Conservation (phyloP, 176 grass and related monocot species). For the Tillandsia leiboldiana region DNA sequence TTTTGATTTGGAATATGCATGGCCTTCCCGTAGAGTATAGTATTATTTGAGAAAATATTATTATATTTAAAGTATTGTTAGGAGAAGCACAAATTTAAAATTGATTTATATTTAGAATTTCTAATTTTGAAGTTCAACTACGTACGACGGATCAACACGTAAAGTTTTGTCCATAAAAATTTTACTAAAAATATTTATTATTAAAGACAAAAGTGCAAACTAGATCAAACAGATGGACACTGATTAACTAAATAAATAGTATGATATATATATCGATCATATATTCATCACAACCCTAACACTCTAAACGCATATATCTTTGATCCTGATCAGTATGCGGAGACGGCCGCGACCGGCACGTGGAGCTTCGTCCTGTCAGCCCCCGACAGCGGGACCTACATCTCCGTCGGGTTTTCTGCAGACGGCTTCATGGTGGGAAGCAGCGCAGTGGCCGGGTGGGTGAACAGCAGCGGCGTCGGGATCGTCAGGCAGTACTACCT, state of each 20-base stretch:
- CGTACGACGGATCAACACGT: too few species aligned
- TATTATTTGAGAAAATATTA: too few species aligned
- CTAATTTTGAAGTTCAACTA: background rate
- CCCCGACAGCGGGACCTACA: conserved; percentile 46
- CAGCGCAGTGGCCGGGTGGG: conserved; percentile 59
- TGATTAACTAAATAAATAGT: too few species aligned
- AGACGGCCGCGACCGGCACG: conserved; percentile 14
- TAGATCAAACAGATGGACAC: too few species aligned
- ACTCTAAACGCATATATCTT: background rate
- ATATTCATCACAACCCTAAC: background rate
- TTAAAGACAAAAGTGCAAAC: too few species aligned
- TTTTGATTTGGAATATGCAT: too few species aligned
- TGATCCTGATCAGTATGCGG: conserved; percentile 30
- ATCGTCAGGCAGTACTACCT: conserved; percentile 51
- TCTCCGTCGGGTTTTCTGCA: conserved; percentile 57
- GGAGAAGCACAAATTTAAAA: background rate
- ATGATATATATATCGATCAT: too few species aligned
- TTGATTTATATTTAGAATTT: background rate
- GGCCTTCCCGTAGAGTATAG: too few species aligned
- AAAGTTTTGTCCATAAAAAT: too few species aligned
- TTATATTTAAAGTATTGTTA: too few species aligned
- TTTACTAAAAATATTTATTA: too few species aligned
- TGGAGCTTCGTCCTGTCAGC: conserved; percentile 72
- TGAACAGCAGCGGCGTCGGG: conserved; percentile 20
- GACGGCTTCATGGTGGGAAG: conserved; percentile 44